Evolutionary conservation across 768 basidiomycete genomes (phyloP).

Genomic region (Royoungia palumana): DNA sequence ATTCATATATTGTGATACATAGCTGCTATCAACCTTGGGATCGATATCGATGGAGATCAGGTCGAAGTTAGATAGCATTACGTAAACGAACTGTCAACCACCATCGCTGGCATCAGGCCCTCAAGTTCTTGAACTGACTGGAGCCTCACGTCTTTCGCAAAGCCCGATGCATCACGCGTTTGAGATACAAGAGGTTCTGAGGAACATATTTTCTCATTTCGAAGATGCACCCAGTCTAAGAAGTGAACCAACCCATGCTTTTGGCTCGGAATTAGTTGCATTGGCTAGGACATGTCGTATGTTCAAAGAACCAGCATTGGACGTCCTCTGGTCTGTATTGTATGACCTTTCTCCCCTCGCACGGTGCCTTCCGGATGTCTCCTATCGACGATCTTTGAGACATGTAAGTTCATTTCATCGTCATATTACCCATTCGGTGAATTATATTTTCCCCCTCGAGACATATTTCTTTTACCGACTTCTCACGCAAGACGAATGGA

Average conservation of each 20-base stretch:
- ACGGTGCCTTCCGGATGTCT: constrained; percentile 2
- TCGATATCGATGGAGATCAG: too few species aligned
- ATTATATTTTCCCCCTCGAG: too few species aligned
- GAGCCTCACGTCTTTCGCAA: too few species aligned
- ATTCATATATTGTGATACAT: too few species aligned
- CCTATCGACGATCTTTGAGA: too few species aligned
- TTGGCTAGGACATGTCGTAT: constrained; percentile 3
- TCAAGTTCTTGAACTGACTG: too few species aligned
- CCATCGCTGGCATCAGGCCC: too few species aligned
- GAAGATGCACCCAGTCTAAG: background rate
- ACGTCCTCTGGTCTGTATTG: constrained; percentile 8
- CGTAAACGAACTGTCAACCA: too few species aligned
- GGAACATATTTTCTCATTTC: background rate
- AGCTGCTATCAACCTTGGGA: too few species aligned
- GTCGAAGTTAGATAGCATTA: too few species aligned
- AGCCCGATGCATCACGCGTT: constrained; percentile 7
- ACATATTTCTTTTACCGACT: background rate
- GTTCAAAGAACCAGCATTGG: constrained; percentile 8
- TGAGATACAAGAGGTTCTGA: constrained; percentile 1
- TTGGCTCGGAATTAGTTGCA: background rate
- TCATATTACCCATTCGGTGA: too few species aligned
- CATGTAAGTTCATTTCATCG: background rate
- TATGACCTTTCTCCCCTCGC: background rate
- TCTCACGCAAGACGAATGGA: constrained; percentile 2
- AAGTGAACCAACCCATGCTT: too few species aligned